Conservation (phyloP, 192 early-diverging fungal species). For the Jimgerdemannia lactiflua region DNA sequence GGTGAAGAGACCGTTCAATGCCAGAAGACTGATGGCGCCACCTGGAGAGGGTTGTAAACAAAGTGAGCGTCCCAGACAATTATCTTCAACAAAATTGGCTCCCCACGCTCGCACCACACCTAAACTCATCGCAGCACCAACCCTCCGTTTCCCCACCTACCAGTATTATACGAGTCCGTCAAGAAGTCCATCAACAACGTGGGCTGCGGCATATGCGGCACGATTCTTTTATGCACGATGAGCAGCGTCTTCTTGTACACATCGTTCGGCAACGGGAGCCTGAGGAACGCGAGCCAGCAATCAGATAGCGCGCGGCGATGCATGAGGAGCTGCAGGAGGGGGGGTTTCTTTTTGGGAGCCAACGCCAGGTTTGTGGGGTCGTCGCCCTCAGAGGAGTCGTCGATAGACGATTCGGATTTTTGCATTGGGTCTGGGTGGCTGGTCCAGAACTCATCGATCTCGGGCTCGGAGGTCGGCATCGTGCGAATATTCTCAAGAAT, state of each 20-base stretch:
- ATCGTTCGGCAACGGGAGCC: slow-evolving; percentile 61
- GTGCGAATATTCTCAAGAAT: slow-evolving; percentile 57
- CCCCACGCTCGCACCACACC: not conserved
- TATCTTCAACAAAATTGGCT: not conserved
- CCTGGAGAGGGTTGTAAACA: slow-evolving; percentile 41
- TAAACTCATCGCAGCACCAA: not conserved
- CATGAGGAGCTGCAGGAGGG: slow-evolving; percentile 40
- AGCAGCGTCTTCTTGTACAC: slow-evolving; percentile 82
- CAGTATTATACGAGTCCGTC: slow-evolving; percentile 82
- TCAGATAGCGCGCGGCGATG: slow-evolving; percentile 75
- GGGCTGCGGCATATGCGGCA: slow-evolving; percentile 83
- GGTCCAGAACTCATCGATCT: slow-evolving; percentile 66
- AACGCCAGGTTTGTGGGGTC: not conserved
- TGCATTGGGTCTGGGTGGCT: slow-evolving; percentile 38
- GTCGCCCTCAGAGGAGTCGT: not conserved
- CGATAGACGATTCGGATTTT: not conserved
- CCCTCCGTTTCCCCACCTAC: slow-evolving; percentile 22
- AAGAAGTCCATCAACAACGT: slow-evolving; percentile 90
- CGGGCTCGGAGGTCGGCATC: slow-evolving; percentile 51
- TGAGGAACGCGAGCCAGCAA: slow-evolving; percentile 73
- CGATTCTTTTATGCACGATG: slow-evolving; percentile 83
- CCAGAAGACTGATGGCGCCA: slow-evolving; percentile 85
- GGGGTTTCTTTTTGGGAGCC: slow-evolving; percentile 22
- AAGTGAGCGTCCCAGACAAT: not conserved
- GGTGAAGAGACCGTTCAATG: slow-evolving; percentile 94